Percentiles rank a stretch among this genome's conserved stretches.
These are phyloP conservation scores for Linum lewisii DNA, from an alignment of 345 rosid genomes.

Conservation along the genomic window DNA sequence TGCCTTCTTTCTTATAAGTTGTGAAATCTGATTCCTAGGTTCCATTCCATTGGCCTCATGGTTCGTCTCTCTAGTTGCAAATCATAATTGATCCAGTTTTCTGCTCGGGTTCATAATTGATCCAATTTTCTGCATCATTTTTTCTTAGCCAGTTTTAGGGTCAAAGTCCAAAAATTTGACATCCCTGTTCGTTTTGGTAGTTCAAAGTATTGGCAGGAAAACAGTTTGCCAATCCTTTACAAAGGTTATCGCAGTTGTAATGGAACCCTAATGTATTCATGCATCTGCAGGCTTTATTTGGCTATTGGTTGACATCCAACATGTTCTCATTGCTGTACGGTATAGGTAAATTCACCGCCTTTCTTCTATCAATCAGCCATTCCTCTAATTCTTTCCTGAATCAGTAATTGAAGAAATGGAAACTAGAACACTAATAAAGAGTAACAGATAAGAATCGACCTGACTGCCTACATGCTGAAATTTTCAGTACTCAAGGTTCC, in stretches of 20 bases:
- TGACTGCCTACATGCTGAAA: background rate
- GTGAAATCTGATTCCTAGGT: background rate
- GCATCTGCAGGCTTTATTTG: constrained; percentile 69
- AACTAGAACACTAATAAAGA: background rate
- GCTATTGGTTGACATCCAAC: constrained; percentile 88
- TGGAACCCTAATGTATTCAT: constrained; percentile 1
- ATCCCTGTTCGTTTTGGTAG: background rate
- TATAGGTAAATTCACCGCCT: constrained; percentile 40
- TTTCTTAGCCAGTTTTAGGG: too few relatives aligned
- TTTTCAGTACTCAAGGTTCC: constrained; percentile 54
- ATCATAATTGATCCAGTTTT: too few relatives aligned
- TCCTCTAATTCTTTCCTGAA: background rate
- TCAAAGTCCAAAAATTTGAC: too few relatives aligned
- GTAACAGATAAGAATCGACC: background rate
- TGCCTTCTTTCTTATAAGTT: background rate
- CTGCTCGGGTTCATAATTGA: background rate
- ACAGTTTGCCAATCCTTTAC: background rate
- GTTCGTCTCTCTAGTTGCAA: background rate
- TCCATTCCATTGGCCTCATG: background rate
- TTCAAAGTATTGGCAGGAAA: background rate
- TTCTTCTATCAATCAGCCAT: background rate
- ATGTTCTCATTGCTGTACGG: constrained; percentile 64
- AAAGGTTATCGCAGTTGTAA: background rate
- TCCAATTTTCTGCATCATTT: background rate
- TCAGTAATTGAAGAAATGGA: background rate